These are phyloP conservation scores for Apiotrichum brassicae DNA, from an alignment of 1,284 basidiomycete species.

Conservation along the genomic window DNA sequence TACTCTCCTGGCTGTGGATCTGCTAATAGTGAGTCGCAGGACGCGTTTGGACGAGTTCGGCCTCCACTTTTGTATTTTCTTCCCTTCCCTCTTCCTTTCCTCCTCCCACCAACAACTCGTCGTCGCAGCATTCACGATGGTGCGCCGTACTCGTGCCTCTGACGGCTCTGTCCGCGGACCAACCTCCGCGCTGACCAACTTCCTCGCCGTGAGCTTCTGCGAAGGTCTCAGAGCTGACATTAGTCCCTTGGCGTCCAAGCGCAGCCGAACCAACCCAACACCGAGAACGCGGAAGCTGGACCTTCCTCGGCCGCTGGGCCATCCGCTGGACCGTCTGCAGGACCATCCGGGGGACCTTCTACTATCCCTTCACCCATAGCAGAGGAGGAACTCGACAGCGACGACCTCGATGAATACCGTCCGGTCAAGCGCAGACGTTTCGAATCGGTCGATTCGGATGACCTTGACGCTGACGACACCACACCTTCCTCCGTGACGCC, in stretches of 20 bases:
- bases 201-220: slow-evolving; percentile 61
- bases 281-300: slow-evolving; percentile 6
- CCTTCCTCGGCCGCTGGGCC: slow-evolving; percentile 8
- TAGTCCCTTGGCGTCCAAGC: slow-evolving; percentile 45
- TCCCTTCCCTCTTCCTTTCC: too few relatives aligned
- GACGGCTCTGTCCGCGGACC: slow-evolving; percentile 64
- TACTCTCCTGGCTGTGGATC: not conserved
- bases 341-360: not conserved
- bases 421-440: slow-evolving; percentile 37
- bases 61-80: too few relatives aligned
- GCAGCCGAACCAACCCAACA: slow-evolving; percentile 13
- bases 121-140: not conserved
- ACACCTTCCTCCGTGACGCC: slow-evolving; percentile 50
- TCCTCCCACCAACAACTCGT: too few relatives aligned
- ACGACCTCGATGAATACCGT: slow-evolving; percentile 30
- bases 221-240: slow-evolving; percentile 3
- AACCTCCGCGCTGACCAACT: slow-evolving; percentile 84
- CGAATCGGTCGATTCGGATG: slow-evolving; percentile 55
- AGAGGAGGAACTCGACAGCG: slow-evolving; percentile 15
- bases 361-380: not conserved
- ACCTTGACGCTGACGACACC: slow-evolving; percentile 53
- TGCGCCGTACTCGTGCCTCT: not conserved
- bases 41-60: too few relatives aligned
- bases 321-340: too few relatives aligned
- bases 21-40: too few relatives aligned